A percentile compares a stretch with the other conserved stretches of the same genome.
Conservation (phyloP, 345 rosid genomes). For the thale cress (Arabidopsis thaliana) region TAIR10.1 NC_003075.7:587001-587500, state of each 20-base stretch:
- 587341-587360: neutral
- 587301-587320: neutral
- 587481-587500: conserved; percentile 54
- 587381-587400: neutral
- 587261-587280: neutral
- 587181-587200: neutral
- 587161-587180: neutral
- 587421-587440: conserved; percentile 48
- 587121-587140: neutral
- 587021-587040: neutral
- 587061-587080: neutral
- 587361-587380: neutral
- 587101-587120: neutral
- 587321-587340: too few species aligned
- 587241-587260: neutral
- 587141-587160: neutral
- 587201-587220: neutral
- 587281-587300: too few species aligned
- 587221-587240: neutral
- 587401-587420: conserved; percentile 1
- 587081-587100: neutral
- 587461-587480: conserved; percentile 54
- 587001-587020: conserved; percentile 30
- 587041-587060: neutral
- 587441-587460: conserved; percentile 56